Conservation (phyloP, 176 grass and related monocot genomes). For the Chrysopogon serrulatus region DNA sequence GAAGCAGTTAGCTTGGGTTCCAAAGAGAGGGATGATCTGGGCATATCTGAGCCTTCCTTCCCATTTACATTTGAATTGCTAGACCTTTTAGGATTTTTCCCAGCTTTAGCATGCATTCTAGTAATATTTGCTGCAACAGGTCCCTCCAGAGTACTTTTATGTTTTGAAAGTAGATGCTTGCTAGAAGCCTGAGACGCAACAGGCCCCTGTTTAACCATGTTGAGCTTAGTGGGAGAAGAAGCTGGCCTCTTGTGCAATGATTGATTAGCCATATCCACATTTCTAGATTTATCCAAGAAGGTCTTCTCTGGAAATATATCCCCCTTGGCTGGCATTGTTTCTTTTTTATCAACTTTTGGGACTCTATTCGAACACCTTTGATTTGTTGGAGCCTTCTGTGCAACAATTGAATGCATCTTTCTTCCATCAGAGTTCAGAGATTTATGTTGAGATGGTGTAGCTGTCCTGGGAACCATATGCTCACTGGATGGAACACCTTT, state of each 20-base stretch:
- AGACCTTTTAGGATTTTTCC: background rate
- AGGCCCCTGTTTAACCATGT: slow-evolving; percentile 25
- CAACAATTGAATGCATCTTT: slow-evolving; percentile 33
- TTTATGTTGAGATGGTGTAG: slow-evolving; percentile 29
- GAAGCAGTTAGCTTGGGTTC: slow-evolving; percentile 20
- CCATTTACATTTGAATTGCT: background rate
- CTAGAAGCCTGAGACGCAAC: slow-evolving; percentile 28
- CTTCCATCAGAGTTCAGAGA: slow-evolving; percentile 3
- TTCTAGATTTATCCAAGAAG: slow-evolving; percentile 21
- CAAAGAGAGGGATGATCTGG: slow-evolving; percentile 15
- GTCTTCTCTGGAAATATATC: slow-evolving; percentile 9
- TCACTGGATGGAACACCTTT: slow-evolving; percentile 42
- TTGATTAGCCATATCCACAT: slow-evolving; percentile 27
- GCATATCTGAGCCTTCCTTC: slow-evolving; percentile 13
- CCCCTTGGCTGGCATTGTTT: slow-evolving; percentile 9
- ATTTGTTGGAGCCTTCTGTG: slow-evolving; percentile 32
- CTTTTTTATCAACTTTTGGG: slow-evolving; percentile 28
- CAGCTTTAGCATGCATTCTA: slow-evolving; percentile 2
- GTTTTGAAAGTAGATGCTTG: slow-evolving; percentile 22
- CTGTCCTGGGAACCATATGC: slow-evolving; percentile 13
- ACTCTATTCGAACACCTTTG: slow-evolving; percentile 17
- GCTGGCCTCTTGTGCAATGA: slow-evolving; percentile 21
- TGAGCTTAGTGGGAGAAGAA: slow-evolving; percentile 28
- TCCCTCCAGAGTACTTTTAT: slow-evolving; percentile 18
- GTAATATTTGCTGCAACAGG: slow-evolving; percentile 14